Evolutionary conservation across 306 rosid species (phyloP), one percentile per base, ranked within the genome.

Genomic region (Dryas drummondii): DNA sequence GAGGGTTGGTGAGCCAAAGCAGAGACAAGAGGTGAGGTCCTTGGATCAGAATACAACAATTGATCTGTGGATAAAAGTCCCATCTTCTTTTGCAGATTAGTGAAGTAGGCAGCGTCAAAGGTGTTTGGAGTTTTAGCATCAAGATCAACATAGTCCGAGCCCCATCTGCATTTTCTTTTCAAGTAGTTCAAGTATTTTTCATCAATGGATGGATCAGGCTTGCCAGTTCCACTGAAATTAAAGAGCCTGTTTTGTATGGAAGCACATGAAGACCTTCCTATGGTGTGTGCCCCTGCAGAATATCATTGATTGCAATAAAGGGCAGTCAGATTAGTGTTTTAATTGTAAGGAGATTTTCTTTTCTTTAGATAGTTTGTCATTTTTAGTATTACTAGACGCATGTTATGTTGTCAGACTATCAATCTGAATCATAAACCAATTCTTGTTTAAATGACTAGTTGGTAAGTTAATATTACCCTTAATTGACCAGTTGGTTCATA

Each of bases 141-240:
- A 17, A 91, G 93, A 27, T 90, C 88, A n/a, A 87, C 91, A 74
- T 84, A 88, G 4, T 91, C 98, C 0, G 92, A 87, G 5, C 87
- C 91, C 98, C 98, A 94, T 86, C 96, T 77, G 67, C 97, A 90
- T 77, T 91, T 90, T 59, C 96, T 88, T 71, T 79, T 82, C 88
- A 88, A 86, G 84, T 77, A 94, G 74, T 82, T 89, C 1, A 87
- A 37, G 77, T 90, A 91, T 51, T 74, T 76, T 0, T 79, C 62
- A 73, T 85, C 76, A 13, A 90, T 19, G 13, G 90, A 65, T 58
- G 90, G 88, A 86, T 94, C 96, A n/a, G 87, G 68, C 78, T 77
- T 86, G 0, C 89, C 87, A 13, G 89, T 89, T 52, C 85, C 86
- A 50, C 73, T 26, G 88, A 78, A 88, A 64, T 89, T 90, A 78